Conservation (phyloP, 306 rosid genomes). For the Quercus agrifolia region DNA sequence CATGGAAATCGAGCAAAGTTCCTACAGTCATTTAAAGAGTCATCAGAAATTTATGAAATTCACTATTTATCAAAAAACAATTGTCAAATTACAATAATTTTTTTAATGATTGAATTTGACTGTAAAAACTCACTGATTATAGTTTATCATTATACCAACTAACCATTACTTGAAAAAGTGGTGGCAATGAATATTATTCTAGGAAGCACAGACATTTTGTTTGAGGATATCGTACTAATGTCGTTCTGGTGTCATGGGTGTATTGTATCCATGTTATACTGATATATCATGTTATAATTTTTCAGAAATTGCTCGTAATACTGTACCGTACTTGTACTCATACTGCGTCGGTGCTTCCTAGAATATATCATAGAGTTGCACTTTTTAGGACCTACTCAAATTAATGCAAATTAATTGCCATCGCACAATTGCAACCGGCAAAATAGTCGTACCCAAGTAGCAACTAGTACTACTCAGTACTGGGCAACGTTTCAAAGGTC, state of each 20-base stretch:
- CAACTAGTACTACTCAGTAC: background rate
- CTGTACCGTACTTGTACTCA: too few relatives aligned
- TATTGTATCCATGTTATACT: accelerated
- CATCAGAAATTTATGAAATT: too few relatives aligned
- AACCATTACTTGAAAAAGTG: background rate
- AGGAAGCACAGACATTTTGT: too few relatives aligned
- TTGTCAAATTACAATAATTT: too few relatives aligned
- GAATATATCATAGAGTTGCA: background rate
- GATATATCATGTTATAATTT: too few relatives aligned
- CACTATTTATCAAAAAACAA: too few relatives aligned
- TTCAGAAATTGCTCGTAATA: accelerated
- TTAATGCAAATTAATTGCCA: background rate
- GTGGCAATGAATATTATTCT: background rate
- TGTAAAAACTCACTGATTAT: too few relatives aligned
- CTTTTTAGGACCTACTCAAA: background rate
- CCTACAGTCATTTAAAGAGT: too few relatives aligned
- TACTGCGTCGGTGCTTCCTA: accelerated
- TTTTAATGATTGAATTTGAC: too few relatives aligned
- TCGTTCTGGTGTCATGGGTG: too few relatives aligned
- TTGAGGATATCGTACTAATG: accelerated
- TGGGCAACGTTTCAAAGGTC: background rate
- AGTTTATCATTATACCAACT: too few relatives aligned
- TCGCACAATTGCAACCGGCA: constrained; percentile 16
- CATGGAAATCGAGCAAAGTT: too few relatives aligned
- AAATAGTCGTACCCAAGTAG: background rate